Percentiles rank a stretch among this genome's conserved stretches.
Conservation (phyloP, 129 eudicot species). For the Helichrysum umbraculigerum region DNA sequence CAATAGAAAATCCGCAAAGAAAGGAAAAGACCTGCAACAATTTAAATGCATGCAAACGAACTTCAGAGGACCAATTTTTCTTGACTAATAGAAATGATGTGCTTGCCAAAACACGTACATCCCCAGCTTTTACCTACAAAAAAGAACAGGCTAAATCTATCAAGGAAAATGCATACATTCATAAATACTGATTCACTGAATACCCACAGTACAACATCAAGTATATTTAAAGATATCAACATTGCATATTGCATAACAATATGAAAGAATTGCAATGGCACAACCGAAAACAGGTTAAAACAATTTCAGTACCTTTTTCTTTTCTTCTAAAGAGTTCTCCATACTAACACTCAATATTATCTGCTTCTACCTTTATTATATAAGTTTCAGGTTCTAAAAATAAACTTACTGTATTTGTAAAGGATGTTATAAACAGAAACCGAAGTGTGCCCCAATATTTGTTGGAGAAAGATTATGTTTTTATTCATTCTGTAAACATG, state of each 20-base stretch:
- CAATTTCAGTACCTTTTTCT: background rate
- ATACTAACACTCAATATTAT: background rate
- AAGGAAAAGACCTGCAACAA: conserved; percentile 77
- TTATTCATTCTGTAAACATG: background rate
- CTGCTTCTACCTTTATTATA: background rate
- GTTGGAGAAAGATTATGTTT: background rate
- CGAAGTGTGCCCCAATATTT: background rate
- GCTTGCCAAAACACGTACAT: conserved; percentile 81
- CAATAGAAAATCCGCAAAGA: conserved; percentile 19
- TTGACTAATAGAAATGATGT: conserved; percentile 78
- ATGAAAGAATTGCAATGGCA: background rate
- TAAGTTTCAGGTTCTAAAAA: conserved; percentile 1
- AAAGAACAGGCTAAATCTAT: conserved; percentile 2
- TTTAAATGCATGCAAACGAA: conserved; percentile 88
- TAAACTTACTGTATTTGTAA: background rate
- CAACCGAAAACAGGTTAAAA: background rate
- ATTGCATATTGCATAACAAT: conserved; percentile 13
- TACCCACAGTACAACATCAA: background rate
- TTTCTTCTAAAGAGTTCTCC: conserved; percentile 1
- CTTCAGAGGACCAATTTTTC: conserved; percentile 93
- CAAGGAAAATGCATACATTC: background rate
- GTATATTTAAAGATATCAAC: background rate
- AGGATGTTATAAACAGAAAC: background rate
- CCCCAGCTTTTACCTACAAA: conserved; percentile 88
- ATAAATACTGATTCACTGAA: background rate